These are phyloP conservation scores for Candida glucosophila DNA, from an alignment of 1,139 yeast species.

Conservation along the genomic window DNA sequence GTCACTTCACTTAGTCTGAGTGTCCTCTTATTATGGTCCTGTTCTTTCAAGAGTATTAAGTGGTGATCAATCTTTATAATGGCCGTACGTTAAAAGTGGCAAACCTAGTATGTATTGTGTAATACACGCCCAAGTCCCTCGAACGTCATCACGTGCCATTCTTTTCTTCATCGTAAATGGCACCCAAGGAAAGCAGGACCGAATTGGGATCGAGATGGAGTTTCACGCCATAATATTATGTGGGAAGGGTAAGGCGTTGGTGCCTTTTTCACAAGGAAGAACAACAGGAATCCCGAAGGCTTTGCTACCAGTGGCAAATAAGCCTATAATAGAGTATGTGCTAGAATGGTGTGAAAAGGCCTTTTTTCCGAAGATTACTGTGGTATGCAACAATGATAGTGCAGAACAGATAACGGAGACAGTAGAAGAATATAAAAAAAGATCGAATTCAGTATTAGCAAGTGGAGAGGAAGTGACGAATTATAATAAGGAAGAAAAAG, in stretches of 20 bases:
- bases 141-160: too few relatives aligned
- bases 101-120: too few relatives aligned
- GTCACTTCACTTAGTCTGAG: too few relatives aligned
- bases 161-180: too few relatives aligned
- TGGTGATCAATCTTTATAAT: too few relatives aligned
- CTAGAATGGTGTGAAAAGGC: conserved; percentile 92
- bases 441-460: conserved; percentile 4
- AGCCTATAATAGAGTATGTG: conserved; percentile 83
- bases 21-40: too few relatives aligned
- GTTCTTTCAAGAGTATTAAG: too few relatives aligned
- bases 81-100: too few relatives aligned
- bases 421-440: conserved; percentile 35
- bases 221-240: conserved; percentile 86
- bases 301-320: conserved; percentile 78
- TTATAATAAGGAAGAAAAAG: conserved; percentile 4
- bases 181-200: too few relatives aligned
- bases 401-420: conserved; percentile 23
- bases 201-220: too few relatives aligned
- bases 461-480: conserved; percentile 6
- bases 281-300: conserved; percentile 72
- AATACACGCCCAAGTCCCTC: too few relatives aligned
- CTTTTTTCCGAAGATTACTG: conserved; percentile 50
- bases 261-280: conserved; percentile 60
- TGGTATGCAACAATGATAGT: conserved; percentile 24
- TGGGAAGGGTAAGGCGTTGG: conserved; percentile 68